Conservation (phyloP, 2,329 filamentous ascomycete species). For the Penicillium occitanis region DNA sequence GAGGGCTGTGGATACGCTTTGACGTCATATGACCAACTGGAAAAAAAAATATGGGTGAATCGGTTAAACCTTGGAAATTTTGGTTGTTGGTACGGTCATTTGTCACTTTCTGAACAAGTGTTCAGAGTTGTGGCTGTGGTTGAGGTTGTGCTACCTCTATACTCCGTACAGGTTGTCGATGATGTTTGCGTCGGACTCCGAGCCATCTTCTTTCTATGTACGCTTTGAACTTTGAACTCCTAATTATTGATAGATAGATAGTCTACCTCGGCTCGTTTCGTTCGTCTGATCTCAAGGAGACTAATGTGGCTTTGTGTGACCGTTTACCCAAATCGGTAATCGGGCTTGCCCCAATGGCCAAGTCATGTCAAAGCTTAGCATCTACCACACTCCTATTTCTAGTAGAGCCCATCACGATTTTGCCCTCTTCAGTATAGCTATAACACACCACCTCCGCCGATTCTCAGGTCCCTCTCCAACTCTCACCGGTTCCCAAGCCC, state of each 20-base stretch:
- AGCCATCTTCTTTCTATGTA: neutral
- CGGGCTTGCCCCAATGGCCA: neutral
- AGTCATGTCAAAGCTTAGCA: neutral
- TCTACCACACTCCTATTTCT: neutral
- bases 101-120: neutral
- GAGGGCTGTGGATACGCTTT: neutral
- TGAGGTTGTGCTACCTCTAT: neutral
- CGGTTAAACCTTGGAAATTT: neutral
- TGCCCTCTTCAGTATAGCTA: conserved; percentile 45
- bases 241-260: neutral
- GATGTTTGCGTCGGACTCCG: neutral
- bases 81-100: neutral
- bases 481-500: conserved; percentile 44
- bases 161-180: neutral
- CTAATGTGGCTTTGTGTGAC: neutral
- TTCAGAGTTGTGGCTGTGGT: neutral
- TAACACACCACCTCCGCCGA: conserved; percentile 58
- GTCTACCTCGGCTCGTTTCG: neutral
- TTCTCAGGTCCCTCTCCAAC: conserved; percentile 52
- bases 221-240: neutral
- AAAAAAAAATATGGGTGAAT: neutral
- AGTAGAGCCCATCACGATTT: neutral
- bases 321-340: neutral
- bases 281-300: conserved; percentile 1
- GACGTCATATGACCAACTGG: neutral